Base-by-base conservation (phyloP, 163 green algal genomes). In the Smithsoniella earleae region DNA sequence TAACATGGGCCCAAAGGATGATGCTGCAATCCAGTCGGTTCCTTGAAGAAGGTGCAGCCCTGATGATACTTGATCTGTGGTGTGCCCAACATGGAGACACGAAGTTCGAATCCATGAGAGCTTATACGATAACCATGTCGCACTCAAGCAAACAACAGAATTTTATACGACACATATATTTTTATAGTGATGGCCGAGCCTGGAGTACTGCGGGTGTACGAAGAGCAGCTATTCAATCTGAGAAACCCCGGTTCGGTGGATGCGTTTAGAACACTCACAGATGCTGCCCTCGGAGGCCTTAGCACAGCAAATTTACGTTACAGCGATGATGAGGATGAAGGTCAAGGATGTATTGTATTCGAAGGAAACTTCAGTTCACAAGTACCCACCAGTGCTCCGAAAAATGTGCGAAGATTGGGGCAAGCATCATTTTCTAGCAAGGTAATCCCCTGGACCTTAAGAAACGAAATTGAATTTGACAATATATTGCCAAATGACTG, bases 381-480 rank as follows among this genome's bases (percentile, higher is more conserved):
- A 13, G 34, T 69, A 5, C 58, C 58, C 20, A 8, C n/a, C 20
- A 5, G 43, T 36, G 25, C 58, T 3, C 31, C 31, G 22, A 30
- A 30, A 13, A 69, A 69, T 43, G 58, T 69, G 38, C 58, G 58
- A 22, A 37, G 25, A 37, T 33, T 69, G 38, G 58, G 58, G 34
- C 58, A 69, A 69, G 58, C 58, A 28, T 69, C 58, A 5, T 69
- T 69, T 69, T 30, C 27, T 3, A 38, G 20, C 58, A 69, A 69
- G 58, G 58, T 69, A 40, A 36, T 25, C 49, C 49, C 31, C 13
- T 25, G 49, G 25, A 64, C 49, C 8, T 27, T 10, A 1, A 64
- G 8, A 6, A 64, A 27, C 6, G 13, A 10, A 64, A 36, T 18
- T 18, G 43, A 18, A 18, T 18, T 54, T 16, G 43, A 16, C 16